Base-by-base conservation (phyloP, 2,329 filamentous ascomycete genomes). In the Apiospora rasikravindrae region DNA sequence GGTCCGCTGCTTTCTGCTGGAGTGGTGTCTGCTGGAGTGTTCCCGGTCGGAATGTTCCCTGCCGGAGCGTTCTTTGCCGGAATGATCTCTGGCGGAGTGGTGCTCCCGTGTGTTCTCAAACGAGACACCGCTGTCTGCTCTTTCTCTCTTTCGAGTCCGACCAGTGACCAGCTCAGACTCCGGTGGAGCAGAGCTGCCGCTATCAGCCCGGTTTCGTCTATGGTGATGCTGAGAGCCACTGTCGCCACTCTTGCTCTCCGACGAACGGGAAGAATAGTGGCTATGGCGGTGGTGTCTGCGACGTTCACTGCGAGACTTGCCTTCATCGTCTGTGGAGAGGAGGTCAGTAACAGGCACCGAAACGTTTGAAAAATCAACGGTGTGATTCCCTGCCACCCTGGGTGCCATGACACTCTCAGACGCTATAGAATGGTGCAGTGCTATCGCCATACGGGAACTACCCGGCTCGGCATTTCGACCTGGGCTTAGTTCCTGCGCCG, bases 311-410 rank as follows among this genome's bases (percentile, higher is more conserved):
- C 47, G 70, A 40, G 47, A 71, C 68, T 73, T 73, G 67, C 66
- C 72, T 69, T 73, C 72, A 40, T 64, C 72, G 70, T 70, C 72
- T 73, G 72, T 71, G 67, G 67, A 73, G 67, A 49, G 71, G 61
- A 69, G 57, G 72, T 73, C 70, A 73, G 72, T 67, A 71, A 71
- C 70, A 73, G 72, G 51, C 67, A 71, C 57, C 26, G 70, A 66
- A 71, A 71, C 57, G 61, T 70, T 64, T 67, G 49, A 68, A 61
- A 68, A 47, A 26, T 70, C 67, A 64, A 71, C 45, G 67, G 44
- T 57, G 19, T 45, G 45, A 70, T 70, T 64, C 53, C 68, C 72
- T 61, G 67, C 72, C 19, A 69, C 69, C 69, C 49, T 69, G 26
- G 64, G 64, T 68, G 64, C 76, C 40, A 61, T 72, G 69, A 64